Evolutionary conservation across 306 rosid genomes (phyloP).

Genomic region (Cyclanthera cordifolia): DNA sequence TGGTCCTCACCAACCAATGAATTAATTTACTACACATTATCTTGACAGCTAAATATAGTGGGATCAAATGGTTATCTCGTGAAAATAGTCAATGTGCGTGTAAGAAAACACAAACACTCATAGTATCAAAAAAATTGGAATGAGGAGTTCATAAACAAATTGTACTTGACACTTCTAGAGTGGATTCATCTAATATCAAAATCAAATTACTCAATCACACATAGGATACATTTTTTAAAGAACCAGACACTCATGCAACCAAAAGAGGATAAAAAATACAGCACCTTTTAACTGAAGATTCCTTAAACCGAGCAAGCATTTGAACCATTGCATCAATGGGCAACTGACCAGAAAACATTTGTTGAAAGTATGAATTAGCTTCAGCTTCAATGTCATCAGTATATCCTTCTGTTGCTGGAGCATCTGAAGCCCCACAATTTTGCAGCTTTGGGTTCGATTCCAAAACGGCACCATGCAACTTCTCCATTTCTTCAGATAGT

Average conservation of each 20-base stretch:
- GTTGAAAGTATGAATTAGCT: conserved; percentile 79
- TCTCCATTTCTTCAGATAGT: conserved; percentile 84
- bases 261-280: conserved; percentile 9
- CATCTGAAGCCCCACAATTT: conserved; percentile 52
- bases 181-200: not conserved
- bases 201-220: not conserved
- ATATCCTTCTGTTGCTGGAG: conserved; percentile 61
- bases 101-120: too few species aligned
- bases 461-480: conserved; percentile 39
- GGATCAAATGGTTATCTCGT: too few species aligned
- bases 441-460: conserved; percentile 67
- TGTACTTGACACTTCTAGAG: too few species aligned
- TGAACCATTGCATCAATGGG: conserved; percentile 68
- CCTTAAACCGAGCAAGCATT: conserved; percentile 74
- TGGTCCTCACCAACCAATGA: too few species aligned
- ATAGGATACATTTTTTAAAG: not conserved
- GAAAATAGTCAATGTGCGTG: too few species aligned
- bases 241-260: not conserved
- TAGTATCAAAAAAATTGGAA: too few species aligned
- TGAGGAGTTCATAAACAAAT: too few species aligned
- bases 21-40: too few species aligned
- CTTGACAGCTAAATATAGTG: too few species aligned
- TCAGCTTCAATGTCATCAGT: conserved; percentile 71
- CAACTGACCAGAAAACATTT: conserved; percentile 82
- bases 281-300: conserved; percentile 74